Evolutionary conservation across 2,329 filamentous ascomycete species (phyloP), one percentile per base, ranked within the genome.

Genomic region (Nemania sp.): DNA sequence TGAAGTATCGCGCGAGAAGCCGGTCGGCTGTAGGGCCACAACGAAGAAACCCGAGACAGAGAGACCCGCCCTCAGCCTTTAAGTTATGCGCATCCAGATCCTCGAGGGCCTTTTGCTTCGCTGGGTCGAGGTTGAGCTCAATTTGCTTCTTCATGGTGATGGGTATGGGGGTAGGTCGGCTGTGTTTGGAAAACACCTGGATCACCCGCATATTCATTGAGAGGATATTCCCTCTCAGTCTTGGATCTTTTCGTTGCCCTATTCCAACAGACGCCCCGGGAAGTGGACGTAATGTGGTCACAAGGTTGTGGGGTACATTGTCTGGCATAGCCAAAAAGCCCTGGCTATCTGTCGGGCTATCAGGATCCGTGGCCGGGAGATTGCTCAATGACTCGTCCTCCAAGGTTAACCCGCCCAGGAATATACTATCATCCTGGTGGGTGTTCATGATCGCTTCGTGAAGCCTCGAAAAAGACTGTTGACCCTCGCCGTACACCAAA

Each of bases 401-500:
- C 11, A 2, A 46, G 3, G n/a, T 11, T 13, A 59, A 6, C 2
- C 59, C 55, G 1, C 55, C 55, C 1, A 62, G 4, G 18, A 59
- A 62, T 15, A 59, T 37, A 5, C 46, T 59, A 2, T 55, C 59
- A n/a, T 62, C 59, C 3, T 48, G 40, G 15, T 35, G 45, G 12
- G 40, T 25, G n/a, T 46, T 29, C 1, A 63, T n/a, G 15, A 66
- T 65, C 3, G 58, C 42, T 52, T 57, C 47, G 15, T 64, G 62
- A 42, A 65, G 55, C 11, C 65, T 50, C 2, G 42, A 37, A n/a
- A 63, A 42, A 1, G 65, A 35, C 34, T 55, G 57, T 2, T 59
- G 25, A 1, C 63, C 65, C 45, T 61, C 63, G 2, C 62, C 65
- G 39, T 65, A 66, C 5, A 63, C 29, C 20, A 65, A 35, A 20